Conservation (phyloP, 768 basidiomycete species). For the Crassisporium funariophilum region DNA sequence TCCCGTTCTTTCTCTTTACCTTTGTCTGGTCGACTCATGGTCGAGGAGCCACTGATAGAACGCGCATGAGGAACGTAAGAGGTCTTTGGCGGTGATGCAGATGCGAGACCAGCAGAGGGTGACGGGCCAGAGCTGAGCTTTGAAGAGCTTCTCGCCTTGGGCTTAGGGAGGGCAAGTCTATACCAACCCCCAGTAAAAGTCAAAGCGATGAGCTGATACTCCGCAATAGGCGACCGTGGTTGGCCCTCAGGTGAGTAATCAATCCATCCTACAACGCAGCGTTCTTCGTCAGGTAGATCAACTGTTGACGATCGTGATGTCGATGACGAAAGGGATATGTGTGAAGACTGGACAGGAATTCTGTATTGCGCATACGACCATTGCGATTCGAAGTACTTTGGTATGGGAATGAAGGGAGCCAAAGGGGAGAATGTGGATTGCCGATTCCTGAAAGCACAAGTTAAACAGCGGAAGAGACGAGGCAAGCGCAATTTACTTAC, state of each 20-base stretch:
- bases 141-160: slow-evolving; percentile 28
- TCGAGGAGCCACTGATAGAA: slow-evolving; percentile 59
- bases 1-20: slow-evolving; percentile 64
- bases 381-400: slow-evolving; percentile 92
- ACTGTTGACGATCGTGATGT: slow-evolving; percentile 60
- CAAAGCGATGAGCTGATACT: slow-evolving; percentile 81
- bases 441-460: slow-evolving; percentile 59
- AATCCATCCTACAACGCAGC: slow-evolving; percentile 88
- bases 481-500: slow-evolving; percentile 44
- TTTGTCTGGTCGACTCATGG: slow-evolving; percentile 50
- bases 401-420: slow-evolving; percentile 77
- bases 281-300: slow-evolving; percentile 78
- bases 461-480: slow-evolving; percentile 3
- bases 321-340: slow-evolving; percentile 74
- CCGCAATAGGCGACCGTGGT: slow-evolving; percentile 29
- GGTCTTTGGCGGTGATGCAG: slow-evolving; percentile 47
- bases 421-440: slow-evolving; percentile 83
- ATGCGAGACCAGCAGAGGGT: slow-evolving; percentile 10
- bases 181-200: slow-evolving; percentile 95
- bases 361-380: slow-evolving; percentile 96
- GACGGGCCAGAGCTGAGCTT: slow-evolving; percentile 15
- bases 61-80: slow-evolving; percentile 35
- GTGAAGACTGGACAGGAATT: slow-evolving; percentile 82
- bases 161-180: slow-evolving; percentile 68
- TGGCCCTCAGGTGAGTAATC: slow-evolving; percentile 46